Conservation (phyloP, 2,329 filamentous ascomycete species). For the Fonsecaea pugnacius region DNA sequence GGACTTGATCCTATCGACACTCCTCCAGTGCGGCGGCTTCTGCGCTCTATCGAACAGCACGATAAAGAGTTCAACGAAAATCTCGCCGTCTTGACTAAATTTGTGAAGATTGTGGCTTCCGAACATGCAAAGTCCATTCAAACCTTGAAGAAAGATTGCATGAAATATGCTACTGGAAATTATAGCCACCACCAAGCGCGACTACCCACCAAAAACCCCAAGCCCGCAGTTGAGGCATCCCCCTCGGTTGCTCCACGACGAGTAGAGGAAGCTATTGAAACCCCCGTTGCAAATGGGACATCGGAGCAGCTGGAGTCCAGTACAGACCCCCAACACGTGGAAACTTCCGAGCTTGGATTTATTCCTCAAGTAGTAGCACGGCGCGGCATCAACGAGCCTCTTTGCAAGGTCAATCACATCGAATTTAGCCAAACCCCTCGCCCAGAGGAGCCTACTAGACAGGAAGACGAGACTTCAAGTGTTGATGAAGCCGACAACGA, state of each 20-base stretch:
- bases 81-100: conserved; percentile 1
- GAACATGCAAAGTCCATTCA: conserved; percentile 13
- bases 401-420: neutral
- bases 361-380: neutral
- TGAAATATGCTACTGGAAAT: neutral
- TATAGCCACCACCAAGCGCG: neutral
- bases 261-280: neutral
- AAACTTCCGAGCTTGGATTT: neutral
- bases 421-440: neutral
- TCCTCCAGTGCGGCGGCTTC: neutral
- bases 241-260: neutral
- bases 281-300: neutral
- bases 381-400: neutral
- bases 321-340: neutral
- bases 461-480: neutral
- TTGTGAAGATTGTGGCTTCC: conserved; percentile 1
- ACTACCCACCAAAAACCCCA: neutral
- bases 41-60: conserved; percentile 8
- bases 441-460: neutral
- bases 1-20: neutral
- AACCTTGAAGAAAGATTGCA: conserved; percentile 6
- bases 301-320: neutral
- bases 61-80: conserved; percentile 13
- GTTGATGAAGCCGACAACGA: neutral
- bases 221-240: neutral